Evolutionary conservation across 2,329 filamentous ascomycete species (phyloP).

Genomic region (Fusarium anthophilum): DNA sequence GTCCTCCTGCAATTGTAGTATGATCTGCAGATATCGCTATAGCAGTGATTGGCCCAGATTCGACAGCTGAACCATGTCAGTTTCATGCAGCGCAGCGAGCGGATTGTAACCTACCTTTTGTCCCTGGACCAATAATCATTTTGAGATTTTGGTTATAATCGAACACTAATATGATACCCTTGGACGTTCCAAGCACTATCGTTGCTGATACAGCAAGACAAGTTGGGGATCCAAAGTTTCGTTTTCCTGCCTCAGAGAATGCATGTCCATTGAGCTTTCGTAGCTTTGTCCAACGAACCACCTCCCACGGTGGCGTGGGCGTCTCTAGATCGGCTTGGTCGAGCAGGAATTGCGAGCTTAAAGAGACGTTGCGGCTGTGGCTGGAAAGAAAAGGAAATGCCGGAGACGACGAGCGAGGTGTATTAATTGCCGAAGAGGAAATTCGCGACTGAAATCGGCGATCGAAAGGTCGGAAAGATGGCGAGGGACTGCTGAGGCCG

Average conservation of each 20-base stretch:
- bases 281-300: conserved; percentile 94
- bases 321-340: conserved; percentile 74
- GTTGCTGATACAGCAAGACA: conserved; percentile 88
- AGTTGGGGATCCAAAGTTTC: conserved; percentile 91
- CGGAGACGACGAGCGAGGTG: conserved; percentile 78
- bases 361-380: conserved; percentile 83
- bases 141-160: conserved; percentile 97
- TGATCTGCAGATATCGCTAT: conserved; percentile 94
- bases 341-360: conserved; percentile 74
- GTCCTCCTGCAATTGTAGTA: conserved; percentile 88
- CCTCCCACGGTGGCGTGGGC: conserved; percentile 89
- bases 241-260: conserved; percentile 90
- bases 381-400: conserved; percentile 78
- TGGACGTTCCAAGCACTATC: conserved; percentile 91
- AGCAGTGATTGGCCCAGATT: conserved; percentile 87
- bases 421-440: conserved; percentile 61
- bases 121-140: conserved; percentile 91
- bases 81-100: not conserved
- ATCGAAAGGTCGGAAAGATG: conserved; percentile 92
- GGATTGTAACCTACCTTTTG: conserved; percentile 71
- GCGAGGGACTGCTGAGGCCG: conserved; percentile 74
- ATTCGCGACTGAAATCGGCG: conserved; percentile 92
- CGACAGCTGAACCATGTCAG: conserved; percentile 72
- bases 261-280: conserved; percentile 88
- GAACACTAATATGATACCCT: conserved; percentile 93